These are phyloP conservation scores for Pouteria campechiana DNA, from an alignment of 179 eudicot genomes.

Conservation along the genomic window DNA sequence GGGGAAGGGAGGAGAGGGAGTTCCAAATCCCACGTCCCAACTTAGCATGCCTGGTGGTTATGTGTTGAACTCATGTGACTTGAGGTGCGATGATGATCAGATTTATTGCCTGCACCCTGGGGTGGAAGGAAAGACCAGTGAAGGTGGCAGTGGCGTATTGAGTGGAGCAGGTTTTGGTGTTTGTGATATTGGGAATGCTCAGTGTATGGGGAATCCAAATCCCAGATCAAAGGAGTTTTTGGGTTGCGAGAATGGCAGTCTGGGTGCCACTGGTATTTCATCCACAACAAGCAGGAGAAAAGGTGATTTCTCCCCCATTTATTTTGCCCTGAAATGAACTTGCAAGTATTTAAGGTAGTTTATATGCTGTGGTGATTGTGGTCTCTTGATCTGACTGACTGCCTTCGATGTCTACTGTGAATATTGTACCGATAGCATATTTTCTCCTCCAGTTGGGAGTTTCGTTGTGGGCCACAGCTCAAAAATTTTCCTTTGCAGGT, in stretches of 20 bases:
- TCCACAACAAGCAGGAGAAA: constrained; percentile 42
- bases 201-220: constrained; percentile 52
- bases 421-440: too few species aligned
- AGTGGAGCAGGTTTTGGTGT: constrained; percentile 40
- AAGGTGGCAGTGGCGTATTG: constrained; percentile 18
- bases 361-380: too few species aligned
- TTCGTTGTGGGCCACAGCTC: too few species aligned
- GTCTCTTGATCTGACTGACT: too few species aligned
- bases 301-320: too few species aligned
- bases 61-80: constrained; percentile 58
- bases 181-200: constrained; percentile 63
- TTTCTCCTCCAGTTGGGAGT: too few species aligned
- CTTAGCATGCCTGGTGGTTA: constrained; percentile 36
- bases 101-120: constrained; percentile 60
- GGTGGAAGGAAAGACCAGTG: constrained; percentile 31
- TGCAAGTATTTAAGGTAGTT: too few species aligned
- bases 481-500: too few species aligned
- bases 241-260: constrained; percentile 35
- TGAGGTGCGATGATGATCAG: constrained; percentile 68
- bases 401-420: too few species aligned
- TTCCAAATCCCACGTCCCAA: constrained; percentile 30
- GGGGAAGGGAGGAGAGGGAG: constrained; percentile 33
- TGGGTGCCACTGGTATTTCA: constrained; percentile 23
- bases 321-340: too few species aligned
- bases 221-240: constrained; percentile 31